These are phyloP conservation scores for Metschnikowia kunwiensis DNA, from an alignment of 805 yeast genomes.

Conservation along the genomic window DNA sequence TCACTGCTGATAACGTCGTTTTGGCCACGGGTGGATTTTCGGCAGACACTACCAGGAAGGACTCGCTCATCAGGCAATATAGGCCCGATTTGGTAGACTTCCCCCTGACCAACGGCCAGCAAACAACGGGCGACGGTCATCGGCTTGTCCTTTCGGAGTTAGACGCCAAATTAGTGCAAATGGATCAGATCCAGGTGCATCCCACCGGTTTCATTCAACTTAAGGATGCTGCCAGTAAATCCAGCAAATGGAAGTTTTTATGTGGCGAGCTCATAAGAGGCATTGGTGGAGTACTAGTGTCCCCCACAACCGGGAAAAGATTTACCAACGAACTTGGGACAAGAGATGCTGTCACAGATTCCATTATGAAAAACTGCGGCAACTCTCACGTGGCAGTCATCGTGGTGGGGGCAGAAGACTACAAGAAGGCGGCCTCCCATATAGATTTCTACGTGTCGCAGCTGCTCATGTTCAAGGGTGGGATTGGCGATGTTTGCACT, in stretches of 20 bases:
- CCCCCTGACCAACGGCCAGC: conserved; percentile 57
- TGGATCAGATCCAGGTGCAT: conserved; percentile 60
- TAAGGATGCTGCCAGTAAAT: conserved; percentile 33
- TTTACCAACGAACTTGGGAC: conserved; percentile 54
- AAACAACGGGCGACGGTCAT: conserved; percentile 61
- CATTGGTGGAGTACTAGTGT: conserved; percentile 53
- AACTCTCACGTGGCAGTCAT: conserved; percentile 21
- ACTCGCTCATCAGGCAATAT: conserved; percentile 33
- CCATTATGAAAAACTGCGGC: conserved; percentile 30
- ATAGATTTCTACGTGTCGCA: conserved; percentile 47
- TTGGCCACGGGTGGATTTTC: conserved; percentile 62
- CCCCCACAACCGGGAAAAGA: conserved; percentile 43
- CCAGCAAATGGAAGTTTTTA: conserved; percentile 48
- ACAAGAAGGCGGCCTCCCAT: conserved; percentile 44
- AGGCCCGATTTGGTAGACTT: conserved; percentile 45
- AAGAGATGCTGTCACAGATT: conserved; percentile 50
- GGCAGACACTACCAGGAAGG: conserved; percentile 37
- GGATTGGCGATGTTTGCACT: conserved; percentile 17
- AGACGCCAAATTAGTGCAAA: conserved; percentile 50
- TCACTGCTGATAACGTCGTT: conserved; percentile 30
- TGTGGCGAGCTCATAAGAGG: conserved; percentile 63
- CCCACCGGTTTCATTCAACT: conserved; percentile 56
- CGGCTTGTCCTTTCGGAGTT: conserved; percentile 40
- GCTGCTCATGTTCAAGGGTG: conserved; percentile 26
- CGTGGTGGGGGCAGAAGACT: conserved; percentile 43